Evolutionary conservation across 2,329 filamentous ascomycete genomes (phyloP).

Genomic region (Phaeosphaeriaceae sp.): DNA sequence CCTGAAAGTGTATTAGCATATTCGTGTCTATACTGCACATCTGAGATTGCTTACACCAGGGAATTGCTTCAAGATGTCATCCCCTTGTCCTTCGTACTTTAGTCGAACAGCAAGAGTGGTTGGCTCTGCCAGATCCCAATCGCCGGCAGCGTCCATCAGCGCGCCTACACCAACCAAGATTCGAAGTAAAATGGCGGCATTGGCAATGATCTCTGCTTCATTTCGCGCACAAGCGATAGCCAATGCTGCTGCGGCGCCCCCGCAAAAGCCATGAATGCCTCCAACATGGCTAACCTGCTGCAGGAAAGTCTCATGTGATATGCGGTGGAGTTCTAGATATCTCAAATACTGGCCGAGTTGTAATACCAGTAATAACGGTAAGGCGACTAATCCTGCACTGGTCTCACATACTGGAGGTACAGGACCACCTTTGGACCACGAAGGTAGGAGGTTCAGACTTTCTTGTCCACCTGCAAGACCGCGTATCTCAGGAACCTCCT

Average conservation of each 20-base stretch:
- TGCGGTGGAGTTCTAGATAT: conserved; percentile 15
- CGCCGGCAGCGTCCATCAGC: conserved; percentile 22
- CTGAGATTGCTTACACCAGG: conserved; percentile 21
- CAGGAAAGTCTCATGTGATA: conserved; percentile 19
- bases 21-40: neutral
- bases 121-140: conserved; percentile 16
- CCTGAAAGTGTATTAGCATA: conserved; percentile 12
- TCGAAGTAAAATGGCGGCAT: conserved; percentile 17
- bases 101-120: conserved; percentile 29
- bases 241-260: conserved; percentile 12
- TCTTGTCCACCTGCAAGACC: neutral
- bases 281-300: conserved; percentile 13
- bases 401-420: neutral
- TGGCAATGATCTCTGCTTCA: conserved; percentile 19
- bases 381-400: conserved; percentile 9
- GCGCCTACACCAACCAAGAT: conserved; percentile 18
- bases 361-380: conserved; percentile 28
- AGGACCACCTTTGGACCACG: neutral
- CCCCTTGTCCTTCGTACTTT: conserved; percentile 18
- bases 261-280: conserved; percentile 25
- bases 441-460: neutral
- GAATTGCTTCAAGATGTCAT: conserved; percentile 21
- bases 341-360: conserved; percentile 32
- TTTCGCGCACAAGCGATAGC: conserved; percentile 20
- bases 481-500: neutral